These are phyloP conservation scores for Plantago lanceolata DNA, from an alignment of 305 asterid species.

Conservation along the genomic window DNA sequence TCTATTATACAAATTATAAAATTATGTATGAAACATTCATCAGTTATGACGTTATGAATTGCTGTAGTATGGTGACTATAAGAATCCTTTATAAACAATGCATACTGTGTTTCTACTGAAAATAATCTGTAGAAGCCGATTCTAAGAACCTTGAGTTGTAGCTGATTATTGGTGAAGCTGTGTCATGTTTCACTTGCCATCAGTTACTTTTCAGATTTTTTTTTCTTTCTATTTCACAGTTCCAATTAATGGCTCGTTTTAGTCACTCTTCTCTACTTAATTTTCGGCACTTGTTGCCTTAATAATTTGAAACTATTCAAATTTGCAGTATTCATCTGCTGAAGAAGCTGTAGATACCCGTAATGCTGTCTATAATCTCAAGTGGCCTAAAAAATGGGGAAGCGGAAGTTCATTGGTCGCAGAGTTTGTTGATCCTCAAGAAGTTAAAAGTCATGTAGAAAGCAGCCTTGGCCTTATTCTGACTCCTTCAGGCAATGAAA, in stretches of 20 bases:
- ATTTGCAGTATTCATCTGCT: constrained; percentile 66
- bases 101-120: no score
- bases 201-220: no score
- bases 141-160: no score
- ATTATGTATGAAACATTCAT: no score
- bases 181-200: no score
- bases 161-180: no score
- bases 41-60: background rate
- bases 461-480: constrained; percentile 29
- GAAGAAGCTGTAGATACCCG: constrained; percentile 82
- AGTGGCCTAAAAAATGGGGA: constrained; percentile 89
- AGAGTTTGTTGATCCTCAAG: constrained; percentile 76
- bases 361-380: constrained; percentile 75
- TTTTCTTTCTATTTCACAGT: no score
- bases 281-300: constrained; percentile 38
- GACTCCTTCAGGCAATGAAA: constrained; percentile 34
- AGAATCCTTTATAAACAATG: no score
- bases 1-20: no score
- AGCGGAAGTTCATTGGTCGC: constrained; percentile 61
- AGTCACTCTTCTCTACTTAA: no score
- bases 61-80: background rate
- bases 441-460: constrained; percentile 55
- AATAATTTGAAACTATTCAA: background rate
- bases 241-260: no score
- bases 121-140: no score